Conservation (phyloP, 139 green algal species). For the Desmodesmus armatus region DNA sequence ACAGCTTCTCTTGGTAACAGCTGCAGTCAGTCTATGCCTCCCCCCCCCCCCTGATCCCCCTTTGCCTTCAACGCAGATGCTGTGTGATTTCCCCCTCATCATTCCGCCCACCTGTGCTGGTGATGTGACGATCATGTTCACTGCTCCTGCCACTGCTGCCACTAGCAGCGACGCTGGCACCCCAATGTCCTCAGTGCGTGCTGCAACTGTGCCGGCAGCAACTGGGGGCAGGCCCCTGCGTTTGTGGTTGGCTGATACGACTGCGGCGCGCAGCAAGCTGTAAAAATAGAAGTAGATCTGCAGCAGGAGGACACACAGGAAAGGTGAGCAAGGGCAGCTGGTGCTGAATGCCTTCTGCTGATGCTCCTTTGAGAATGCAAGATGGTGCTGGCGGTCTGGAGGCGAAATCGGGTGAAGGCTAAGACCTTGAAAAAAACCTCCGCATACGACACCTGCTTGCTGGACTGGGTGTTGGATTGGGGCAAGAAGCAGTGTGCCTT, state of each 20-base stretch:
- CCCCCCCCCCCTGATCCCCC: too few species aligned
- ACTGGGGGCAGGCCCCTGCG: constrained; percentile 21
- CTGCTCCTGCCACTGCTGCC: constrained; percentile 74
- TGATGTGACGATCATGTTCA: constrained; percentile 91
- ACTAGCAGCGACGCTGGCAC: constrained; percentile 79
- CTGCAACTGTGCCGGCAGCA: constrained; percentile 6
- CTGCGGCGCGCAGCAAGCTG: constrained; percentile 22
- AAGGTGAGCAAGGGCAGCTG: neutral
- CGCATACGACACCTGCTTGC: too few species aligned
- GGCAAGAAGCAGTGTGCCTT: too few species aligned
- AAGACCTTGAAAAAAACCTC: too few species aligned
- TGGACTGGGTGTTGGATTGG: too few species aligned
- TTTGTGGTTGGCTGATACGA: neutral
- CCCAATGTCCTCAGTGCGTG: constrained; percentile 61
- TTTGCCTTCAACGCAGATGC: neutral
- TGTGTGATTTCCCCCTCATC: neutral
- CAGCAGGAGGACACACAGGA: neutral
- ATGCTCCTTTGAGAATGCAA: too few species aligned
- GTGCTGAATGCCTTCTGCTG: neutral
- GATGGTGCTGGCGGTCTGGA: neutral
- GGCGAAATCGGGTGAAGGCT: neutral
- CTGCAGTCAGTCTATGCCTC: too few species aligned
- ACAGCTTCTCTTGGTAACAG: too few species aligned
- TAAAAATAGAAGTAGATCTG: constrained; percentile 80
- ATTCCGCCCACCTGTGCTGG: constrained; percentile 92